Conservation (phyloP, 2,329 filamentous ascomycete genomes). For the Acrocalymma vagum region DNA sequence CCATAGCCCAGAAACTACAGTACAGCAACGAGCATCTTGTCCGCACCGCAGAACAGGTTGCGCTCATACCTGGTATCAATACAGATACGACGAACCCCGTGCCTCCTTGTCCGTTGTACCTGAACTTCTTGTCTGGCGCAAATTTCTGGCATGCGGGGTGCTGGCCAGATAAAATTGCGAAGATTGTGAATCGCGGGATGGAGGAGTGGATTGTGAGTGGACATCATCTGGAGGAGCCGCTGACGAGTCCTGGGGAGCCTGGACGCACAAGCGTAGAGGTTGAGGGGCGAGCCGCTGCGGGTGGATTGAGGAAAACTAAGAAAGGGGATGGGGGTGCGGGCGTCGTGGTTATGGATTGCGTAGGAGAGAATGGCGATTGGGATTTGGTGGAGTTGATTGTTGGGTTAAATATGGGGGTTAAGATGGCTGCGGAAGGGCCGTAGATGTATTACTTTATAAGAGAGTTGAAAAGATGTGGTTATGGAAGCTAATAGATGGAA, state of each 20-base stretch:
- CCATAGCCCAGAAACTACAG: slow-evolving; percentile 82
- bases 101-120: slow-evolving; percentile 71
- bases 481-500: too few relatives aligned
- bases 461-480: slow-evolving; percentile 42
- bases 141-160: slow-evolving; percentile 94
- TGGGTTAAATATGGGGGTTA: slow-evolving; percentile 81
- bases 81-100: slow-evolving; percentile 51
- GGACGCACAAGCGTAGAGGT: slow-evolving; percentile 17
- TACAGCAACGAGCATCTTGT: slow-evolving; percentile 79
- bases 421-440: too few relatives aligned
- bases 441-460: neutral
- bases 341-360: slow-evolving; percentile 92
- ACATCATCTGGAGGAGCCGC: slow-evolving; percentile 51
- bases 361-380: slow-evolving; percentile 88
- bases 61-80: slow-evolving; percentile 50
- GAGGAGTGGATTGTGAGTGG: slow-evolving; percentile 65
- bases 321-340: slow-evolving; percentile 76
- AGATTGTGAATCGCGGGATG: slow-evolving; percentile 83
- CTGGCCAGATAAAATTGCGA: slow-evolving; percentile 93
- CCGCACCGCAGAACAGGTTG: slow-evolving; percentile 61
- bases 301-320: slow-evolving; percentile 58
- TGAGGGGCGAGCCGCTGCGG: slow-evolving; percentile 14
- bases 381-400: slow-evolving; percentile 87
- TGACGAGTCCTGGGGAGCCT: slow-evolving; percentile 10
- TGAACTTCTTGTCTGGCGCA: slow-evolving; percentile 90